These are phyloP conservation scores for Colletotrichum shisoi DNA, from an alignment of 2,329 filamentous ascomycete species.

Conservation along the genomic window DNA sequence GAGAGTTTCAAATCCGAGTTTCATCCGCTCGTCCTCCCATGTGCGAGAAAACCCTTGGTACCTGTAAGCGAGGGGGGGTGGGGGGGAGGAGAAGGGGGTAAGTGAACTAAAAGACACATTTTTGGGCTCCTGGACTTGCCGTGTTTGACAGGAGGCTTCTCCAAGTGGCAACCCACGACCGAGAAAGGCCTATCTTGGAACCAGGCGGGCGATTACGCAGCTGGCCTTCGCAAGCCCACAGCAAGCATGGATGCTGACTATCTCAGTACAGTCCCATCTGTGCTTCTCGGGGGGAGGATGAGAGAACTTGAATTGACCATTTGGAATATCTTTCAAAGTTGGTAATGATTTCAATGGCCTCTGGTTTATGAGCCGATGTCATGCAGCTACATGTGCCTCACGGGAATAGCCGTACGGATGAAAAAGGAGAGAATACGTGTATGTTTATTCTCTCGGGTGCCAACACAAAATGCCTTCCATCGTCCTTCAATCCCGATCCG, in stretches of 20 bases:
- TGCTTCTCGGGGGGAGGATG: conserved; percentile 1
- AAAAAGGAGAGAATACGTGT: not conserved
- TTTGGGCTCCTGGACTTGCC: not conserved
- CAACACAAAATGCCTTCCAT: not conserved
- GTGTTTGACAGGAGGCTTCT: not conserved
- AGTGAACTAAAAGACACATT: too few species aligned
- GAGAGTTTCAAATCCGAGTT: not conserved
- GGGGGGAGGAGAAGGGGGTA: too few species aligned
- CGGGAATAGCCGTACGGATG: not conserved
- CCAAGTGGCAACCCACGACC: not conserved
- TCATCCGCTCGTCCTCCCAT: not conserved
- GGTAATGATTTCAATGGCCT: not conserved
- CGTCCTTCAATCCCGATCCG: not conserved
- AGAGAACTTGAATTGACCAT: conserved; percentile 14
- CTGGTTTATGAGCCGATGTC: not conserved
- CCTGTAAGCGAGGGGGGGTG: not conserved
- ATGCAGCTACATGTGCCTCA: not conserved
- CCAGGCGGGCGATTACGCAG: too few species aligned
- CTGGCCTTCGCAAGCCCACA: not conserved
- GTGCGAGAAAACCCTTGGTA: too few species aligned
- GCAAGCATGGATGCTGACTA: not conserved
- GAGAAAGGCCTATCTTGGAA: not conserved
- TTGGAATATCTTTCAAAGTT: not conserved
- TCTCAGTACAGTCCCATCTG: conserved; percentile 14
- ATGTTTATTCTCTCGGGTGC: not conserved